Base-by-base conservation (phyloP, 305 asterid species). In the Solanum hybrid region DNA sequence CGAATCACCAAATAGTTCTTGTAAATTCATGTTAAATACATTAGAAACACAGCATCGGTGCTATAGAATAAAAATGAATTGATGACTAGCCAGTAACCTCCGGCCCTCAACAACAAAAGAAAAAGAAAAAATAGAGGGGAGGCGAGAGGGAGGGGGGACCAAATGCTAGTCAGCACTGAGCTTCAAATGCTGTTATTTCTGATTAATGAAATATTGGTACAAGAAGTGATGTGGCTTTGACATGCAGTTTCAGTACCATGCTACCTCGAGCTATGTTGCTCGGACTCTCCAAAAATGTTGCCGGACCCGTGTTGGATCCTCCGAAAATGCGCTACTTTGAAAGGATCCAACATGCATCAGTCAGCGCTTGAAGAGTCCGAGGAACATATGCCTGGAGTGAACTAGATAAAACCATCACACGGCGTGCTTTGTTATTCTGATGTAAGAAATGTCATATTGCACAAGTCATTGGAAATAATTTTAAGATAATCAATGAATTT, bases 391-490 rank as follows among this genome's bases (percentile, higher is more conserved):
- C 51, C n/a, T 32, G 34, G 51, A 60, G 38, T 32, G 34, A 85
- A 85, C 77, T 60, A 60, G 77, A 60, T 32, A 85, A 85, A 85
- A 64, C 75, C 34, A 84, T 85, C 69, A 85, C 77, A 85, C 6
- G 11, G 88, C 2, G 22, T 60, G 38, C 31, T 85, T 85, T 85
- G 51, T 34, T 56, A 12, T 60, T 85, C 34, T 11, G 77, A 64
- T 85, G 77, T 60, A 85, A n/a, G 76, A 32, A 51, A 85, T 32
- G 34, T 7, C 56, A 85, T 12, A 32, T 19, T 60, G 75, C 32
- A 34, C 88, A 37, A 73, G 64, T 80, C 86, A 88, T 12, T 76
- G 40, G 86, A 72, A 51, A 87, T 88, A n/a, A 77, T 75, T 76
- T 88, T 36, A 36, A 22, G 31, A 32, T 34, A 78, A 78, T 78